These are phyloP conservation scores for Solanum boliviense DNA, from an alignment of 257 asterid genomes.

Conservation along the genomic window DNA sequence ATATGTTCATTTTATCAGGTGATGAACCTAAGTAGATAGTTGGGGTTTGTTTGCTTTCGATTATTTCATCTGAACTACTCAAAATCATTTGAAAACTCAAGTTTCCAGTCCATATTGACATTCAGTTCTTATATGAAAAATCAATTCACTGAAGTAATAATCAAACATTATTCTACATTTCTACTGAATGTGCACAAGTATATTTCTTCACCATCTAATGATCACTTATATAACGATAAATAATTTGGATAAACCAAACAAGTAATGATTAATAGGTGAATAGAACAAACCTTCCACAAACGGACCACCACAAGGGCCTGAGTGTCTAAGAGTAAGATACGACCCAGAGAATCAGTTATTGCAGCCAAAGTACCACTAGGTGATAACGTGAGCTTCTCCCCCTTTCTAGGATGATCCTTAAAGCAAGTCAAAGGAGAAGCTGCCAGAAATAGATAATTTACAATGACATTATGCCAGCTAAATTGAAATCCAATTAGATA, in stretches of 20 bases:
- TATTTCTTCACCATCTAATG: background rate
- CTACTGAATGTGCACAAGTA: background rate
- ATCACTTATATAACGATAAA: background rate
- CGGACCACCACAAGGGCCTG: slow-evolving; percentile 94
- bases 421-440: slow-evolving; percentile 87
- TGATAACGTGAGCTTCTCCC: slow-evolving; percentile 86
- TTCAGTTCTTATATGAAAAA: background rate
- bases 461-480: slow-evolving; percentile 1
- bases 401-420: slow-evolving; percentile 92
- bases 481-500: background rate
- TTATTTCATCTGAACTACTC: background rate
- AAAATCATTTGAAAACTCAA: background rate
- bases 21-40: background rate
- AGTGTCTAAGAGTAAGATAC: slow-evolving; percentile 89
- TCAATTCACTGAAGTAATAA: background rate
- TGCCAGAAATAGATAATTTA: slow-evolving; percentile 26
- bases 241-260: background rate
- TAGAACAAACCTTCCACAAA: slow-evolving; percentile 70
- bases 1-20: background rate
- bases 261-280: background rate
- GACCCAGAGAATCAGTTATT: slow-evolving; percentile 94
- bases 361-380: slow-evolving; percentile 98
- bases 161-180: background rate
- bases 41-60: background rate
- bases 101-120: background rate